A percentile compares a stretch with the other conserved stretches of the same genome.
These are phyloP conservation scores for Fusarium zealandicum DNA, from an alignment of 2,329 filamentous ascomycete species.

Conservation along the genomic window DNA sequence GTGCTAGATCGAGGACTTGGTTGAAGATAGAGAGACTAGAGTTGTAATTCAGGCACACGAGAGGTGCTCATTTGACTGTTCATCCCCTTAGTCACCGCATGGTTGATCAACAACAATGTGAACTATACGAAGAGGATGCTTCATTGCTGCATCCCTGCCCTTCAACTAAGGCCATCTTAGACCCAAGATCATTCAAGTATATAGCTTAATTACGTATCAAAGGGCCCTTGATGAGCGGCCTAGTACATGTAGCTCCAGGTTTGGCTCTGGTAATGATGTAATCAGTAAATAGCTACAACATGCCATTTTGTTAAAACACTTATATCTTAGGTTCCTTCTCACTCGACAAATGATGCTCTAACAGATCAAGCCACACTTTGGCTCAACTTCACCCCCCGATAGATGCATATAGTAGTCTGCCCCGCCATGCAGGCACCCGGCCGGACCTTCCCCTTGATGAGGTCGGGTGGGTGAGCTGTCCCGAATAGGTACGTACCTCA, in stretches of 20 bases:
- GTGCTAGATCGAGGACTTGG: constrained; percentile 4
- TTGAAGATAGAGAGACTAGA: constrained; percentile 8
- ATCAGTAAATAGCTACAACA: too few relatives aligned
- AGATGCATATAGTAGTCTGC: constrained; percentile 24
- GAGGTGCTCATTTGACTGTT: background rate
- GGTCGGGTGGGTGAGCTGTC: constrained; percentile 28
- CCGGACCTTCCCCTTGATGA: constrained; percentile 24
- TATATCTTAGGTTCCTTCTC: background rate
- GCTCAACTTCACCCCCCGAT: constrained; percentile 1
- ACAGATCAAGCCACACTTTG: background rate
- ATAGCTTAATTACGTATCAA: too few relatives aligned
- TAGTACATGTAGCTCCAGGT: too few relatives aligned
- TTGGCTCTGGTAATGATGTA: too few relatives aligned
- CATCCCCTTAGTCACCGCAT: too few relatives aligned
- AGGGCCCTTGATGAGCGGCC: too few relatives aligned
- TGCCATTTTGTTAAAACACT: too few relatives aligned
- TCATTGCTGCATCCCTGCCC: too few relatives aligned
- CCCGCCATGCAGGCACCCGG: constrained; percentile 31
- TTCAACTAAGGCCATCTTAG: too few relatives aligned
- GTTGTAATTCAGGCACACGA: background rate
- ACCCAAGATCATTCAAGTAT: too few relatives aligned
- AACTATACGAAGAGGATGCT: too few relatives aligned
- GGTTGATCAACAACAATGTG: too few relatives aligned
- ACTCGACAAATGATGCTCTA: background rate
- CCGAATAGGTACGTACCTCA: constrained; percentile 35